These are phyloP conservation scores for Periconia sp. DNA, from an alignment of 2,329 filamentous ascomycete genomes.

Conservation along the genomic window DNA sequence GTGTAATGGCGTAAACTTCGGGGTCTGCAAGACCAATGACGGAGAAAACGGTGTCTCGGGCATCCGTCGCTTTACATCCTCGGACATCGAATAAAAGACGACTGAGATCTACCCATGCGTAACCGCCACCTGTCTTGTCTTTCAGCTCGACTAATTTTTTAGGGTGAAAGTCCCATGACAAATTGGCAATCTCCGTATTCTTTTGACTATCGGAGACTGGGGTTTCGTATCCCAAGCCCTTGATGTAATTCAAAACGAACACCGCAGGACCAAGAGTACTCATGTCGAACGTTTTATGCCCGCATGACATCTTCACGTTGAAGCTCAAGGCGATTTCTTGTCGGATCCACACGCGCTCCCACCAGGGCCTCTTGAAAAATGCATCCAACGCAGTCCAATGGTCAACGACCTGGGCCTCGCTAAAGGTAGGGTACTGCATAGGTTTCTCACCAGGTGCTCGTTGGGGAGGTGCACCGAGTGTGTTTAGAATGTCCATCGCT, in stretches of 20 bases:
- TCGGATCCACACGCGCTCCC: constrained; percentile 18
- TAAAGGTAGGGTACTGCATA: constrained; percentile 7
- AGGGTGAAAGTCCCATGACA: constrained; percentile 6
- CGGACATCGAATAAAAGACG: no score
- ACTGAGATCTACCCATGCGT: constrained; percentile 1
- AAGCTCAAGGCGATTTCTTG: constrained; percentile 13
- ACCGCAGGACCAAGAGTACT: neutral
- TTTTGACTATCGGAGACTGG: neutral
- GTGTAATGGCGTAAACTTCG: no score
- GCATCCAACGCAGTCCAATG: constrained; percentile 15
- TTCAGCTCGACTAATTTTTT: constrained; percentile 3
- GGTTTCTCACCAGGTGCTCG: constrained; percentile 2
- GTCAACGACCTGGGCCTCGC: neutral
- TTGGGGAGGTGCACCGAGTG: constrained; percentile 3
- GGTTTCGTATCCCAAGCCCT: neutral
- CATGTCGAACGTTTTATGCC: constrained; percentile 5
- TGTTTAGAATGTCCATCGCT: constrained; percentile 15
- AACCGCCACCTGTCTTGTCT: neutral
- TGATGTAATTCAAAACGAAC: neutral
- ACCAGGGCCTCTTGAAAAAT: constrained; percentile 18
- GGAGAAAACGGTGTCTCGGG: no score
- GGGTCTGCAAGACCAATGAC: no score
- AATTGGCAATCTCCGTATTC: neutral
- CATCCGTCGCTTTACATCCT: no score
- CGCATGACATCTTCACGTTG: constrained; percentile 1